These are phyloP conservation scores for Aureobasidium leucospermi DNA, from an alignment of 2,329 filamentous ascomycete species.

Conservation along the genomic window DNA sequence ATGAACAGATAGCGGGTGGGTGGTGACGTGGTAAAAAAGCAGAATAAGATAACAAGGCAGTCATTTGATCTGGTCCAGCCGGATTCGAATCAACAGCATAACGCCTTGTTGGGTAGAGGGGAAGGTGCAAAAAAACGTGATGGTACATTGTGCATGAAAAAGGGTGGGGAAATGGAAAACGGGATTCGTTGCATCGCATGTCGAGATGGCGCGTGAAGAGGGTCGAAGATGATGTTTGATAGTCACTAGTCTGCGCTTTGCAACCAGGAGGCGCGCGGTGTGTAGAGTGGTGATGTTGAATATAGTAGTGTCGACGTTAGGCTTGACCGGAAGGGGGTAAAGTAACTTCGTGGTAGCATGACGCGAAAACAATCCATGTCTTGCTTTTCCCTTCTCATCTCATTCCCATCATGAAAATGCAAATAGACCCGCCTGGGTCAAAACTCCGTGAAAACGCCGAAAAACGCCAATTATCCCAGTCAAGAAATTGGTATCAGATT, in stretches of 20 bases:
- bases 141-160: slow-evolving; percentile 10
- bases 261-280: not conserved
- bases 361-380: slow-evolving; percentile 6
- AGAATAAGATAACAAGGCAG: not conserved
- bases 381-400: slow-evolving; percentile 9
- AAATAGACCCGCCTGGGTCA: not conserved
- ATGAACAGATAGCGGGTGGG: not conserved
- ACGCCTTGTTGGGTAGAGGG: not conserved
- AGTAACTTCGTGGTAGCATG: slow-evolving; percentile 10
- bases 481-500: not conserved
- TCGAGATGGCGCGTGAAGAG: slow-evolving; percentile 8
- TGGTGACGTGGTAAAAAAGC: not conserved
- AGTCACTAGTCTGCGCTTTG: not conserved
- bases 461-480: not conserved
- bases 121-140: not conserved
- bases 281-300: not conserved
- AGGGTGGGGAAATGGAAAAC: slow-evolving; percentile 2
- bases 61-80: not conserved
- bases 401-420: slow-evolving; percentile 2
- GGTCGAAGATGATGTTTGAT: not conserved
- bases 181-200: not conserved
- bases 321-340: not conserved
- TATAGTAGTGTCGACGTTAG: slow-evolving; percentile 2
- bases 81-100: not conserved
- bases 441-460: not conserved